phyloP scores from a whole-genome alignment of 805 yeast genomes.

The Ascoidea asiatica region DNA sequence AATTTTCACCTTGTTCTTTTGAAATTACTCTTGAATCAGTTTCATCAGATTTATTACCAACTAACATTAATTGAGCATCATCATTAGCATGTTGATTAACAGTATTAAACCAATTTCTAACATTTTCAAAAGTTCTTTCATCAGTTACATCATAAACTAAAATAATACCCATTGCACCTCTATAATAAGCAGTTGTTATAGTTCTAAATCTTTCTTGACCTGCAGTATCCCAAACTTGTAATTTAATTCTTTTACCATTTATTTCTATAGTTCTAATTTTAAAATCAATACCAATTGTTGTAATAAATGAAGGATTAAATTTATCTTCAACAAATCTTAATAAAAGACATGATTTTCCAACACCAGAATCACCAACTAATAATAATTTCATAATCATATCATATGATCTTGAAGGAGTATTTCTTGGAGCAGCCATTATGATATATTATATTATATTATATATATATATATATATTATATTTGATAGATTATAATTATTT shows the following conservation, averaged over 20 bases:
- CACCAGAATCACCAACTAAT: constrained; percentile 88
- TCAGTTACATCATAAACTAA: constrained; percentile 78
- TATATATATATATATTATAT: no score
- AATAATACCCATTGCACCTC: constrained; percentile 83
- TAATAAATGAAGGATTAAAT: constrained; percentile 91
- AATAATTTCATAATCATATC: constrained; percentile 87
- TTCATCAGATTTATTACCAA: constrained; percentile 94
- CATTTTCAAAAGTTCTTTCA: constrained; percentile 83
- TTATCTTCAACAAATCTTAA: constrained; percentile 92
- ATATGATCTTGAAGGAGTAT: constrained; percentile 39
- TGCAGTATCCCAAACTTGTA: constrained; percentile 99
- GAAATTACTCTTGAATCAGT: constrained; percentile 76
- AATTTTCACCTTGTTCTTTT: constrained; percentile 77
- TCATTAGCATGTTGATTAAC: constrained; percentile 95
- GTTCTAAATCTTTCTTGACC: constrained; percentile 98
- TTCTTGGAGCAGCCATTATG: constrained; percentile 1
- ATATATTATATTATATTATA: no score
- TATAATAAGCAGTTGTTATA: constrained; percentile 88
- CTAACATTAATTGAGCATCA: constrained; percentile 86
- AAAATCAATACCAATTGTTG: constrained; percentile 97
- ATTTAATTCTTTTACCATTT: constrained; percentile 93
- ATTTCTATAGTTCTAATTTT: constrained; percentile 79
- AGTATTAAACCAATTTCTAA: constrained; percentile 90
- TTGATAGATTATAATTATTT: not conserved
- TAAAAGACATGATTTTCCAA: constrained; percentile 80